Conservation (phyloP, 139 green algal genomes). For the Closterium sp. region DNA sequence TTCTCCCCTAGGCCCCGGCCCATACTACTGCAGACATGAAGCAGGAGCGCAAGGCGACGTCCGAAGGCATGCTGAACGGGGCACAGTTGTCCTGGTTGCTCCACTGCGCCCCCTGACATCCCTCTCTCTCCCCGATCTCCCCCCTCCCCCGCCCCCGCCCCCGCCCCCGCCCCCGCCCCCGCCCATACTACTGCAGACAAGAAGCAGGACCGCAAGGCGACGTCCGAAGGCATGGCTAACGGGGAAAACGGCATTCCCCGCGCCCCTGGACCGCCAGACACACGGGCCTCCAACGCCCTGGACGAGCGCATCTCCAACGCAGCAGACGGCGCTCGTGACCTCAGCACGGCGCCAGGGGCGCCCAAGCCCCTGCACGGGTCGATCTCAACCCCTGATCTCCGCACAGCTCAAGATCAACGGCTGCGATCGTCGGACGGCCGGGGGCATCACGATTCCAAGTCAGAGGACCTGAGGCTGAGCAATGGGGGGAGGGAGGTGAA, state of each 20-base stretch:
- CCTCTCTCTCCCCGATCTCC: too few relatives aligned
- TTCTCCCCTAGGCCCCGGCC: too few relatives aligned
- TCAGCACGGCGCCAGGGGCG: neutral
- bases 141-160: too few relatives aligned
- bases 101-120: too few relatives aligned
- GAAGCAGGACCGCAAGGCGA: neutral
- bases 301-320: neutral
- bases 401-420: neutral
- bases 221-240: neutral
- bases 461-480: neutral
- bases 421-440: neutral
- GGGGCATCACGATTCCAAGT: neutral
- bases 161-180: too few relatives aligned
- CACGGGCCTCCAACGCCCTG: neutral
- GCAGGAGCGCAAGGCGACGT: too few relatives aligned
- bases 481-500: neutral
- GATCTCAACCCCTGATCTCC: neutral
- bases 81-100: too few relatives aligned
- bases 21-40: too few relatives aligned
- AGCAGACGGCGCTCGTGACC: neutral
- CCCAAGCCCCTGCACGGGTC: neutral
- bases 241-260: neutral
- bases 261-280: neutral
- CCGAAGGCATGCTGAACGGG: too few relatives aligned
- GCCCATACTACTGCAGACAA: neutral